Percentiles rank a stretch among this genome's conserved stretches.
phyloP scores from a whole-genome alignment of 371 early-diverging fungal genomes.

The Mortierella sp. region DNA sequence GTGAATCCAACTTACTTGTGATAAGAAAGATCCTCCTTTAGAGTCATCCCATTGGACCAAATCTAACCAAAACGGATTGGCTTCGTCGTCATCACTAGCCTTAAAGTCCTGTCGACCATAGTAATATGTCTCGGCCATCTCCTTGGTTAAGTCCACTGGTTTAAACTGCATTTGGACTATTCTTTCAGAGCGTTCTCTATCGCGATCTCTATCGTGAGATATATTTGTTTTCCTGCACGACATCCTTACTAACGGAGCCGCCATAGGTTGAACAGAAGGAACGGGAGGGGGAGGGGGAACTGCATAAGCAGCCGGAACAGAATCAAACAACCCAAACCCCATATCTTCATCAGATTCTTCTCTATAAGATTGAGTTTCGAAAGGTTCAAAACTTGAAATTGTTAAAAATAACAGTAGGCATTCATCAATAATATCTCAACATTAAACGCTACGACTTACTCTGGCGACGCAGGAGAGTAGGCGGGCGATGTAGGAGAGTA shows the following conservation, averaged over 20 bases:
- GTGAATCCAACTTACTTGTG: constrained; percentile 50
- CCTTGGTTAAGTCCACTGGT: constrained; percentile 53
- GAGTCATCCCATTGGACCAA: constrained; percentile 52
- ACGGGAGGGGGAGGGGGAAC: neutral
- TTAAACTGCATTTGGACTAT: constrained; percentile 28
- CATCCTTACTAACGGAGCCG: neutral
- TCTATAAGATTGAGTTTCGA: neutral
- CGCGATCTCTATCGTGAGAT: neutral
- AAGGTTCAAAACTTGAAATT: neutral
- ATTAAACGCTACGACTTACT: no score
- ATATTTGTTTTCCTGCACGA: neutral
- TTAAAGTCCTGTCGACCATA: constrained; percentile 37
- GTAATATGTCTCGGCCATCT: constrained; percentile 48
- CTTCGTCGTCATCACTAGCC: neutral
- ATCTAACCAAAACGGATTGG: constrained; percentile 67
- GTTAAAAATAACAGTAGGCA: neutral
- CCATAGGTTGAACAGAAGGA: neutral
- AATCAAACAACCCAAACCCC: constrained; percentile 19
- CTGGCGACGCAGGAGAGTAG: neutral
- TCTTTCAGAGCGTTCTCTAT: constrained; percentile 8
- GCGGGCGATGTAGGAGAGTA: constrained; percentile 15
- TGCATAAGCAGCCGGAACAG: no score
- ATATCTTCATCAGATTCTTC: constrained; percentile 20
- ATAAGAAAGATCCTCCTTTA: constrained; percentile 47
- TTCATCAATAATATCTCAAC: no score